A percentile compares a stretch with the other conserved stretches of the same genome.
Conservation (phyloP, 2,329 filamentous ascomycete species). For the Elsinoe fawcettii region DNA sequence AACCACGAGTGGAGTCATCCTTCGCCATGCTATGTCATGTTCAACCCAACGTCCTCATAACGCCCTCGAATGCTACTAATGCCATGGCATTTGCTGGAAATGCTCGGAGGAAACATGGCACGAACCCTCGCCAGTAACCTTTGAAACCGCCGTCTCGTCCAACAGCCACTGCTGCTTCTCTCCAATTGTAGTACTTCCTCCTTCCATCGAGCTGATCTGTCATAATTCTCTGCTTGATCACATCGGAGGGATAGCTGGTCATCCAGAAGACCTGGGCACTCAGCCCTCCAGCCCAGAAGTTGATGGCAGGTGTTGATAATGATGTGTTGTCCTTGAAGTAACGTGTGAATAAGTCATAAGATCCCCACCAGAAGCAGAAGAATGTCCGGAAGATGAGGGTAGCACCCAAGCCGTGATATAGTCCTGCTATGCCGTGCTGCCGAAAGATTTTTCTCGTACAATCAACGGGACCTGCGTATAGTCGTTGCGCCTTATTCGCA, state of each 20-base stretch:
- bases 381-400: slow-evolving; percentile 84
- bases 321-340: slow-evolving; percentile 58
- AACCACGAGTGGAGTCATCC: not conserved
- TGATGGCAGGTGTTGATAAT: slow-evolving; percentile 70
- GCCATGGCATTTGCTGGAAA: slow-evolving; percentile 96
- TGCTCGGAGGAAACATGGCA: slow-evolving; percentile 86
- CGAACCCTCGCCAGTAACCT: slow-evolving; percentile 86
- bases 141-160: slow-evolving; percentile 66
- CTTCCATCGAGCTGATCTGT: slow-evolving; percentile 81
- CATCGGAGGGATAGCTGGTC: slow-evolving; percentile 82
- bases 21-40: not conserved
- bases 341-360: slow-evolving; percentile 76
- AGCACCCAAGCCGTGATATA: slow-evolving; percentile 79
- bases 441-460: slow-evolving; percentile 60
- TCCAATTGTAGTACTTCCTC: slow-evolving; percentile 66
- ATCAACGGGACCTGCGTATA: slow-evolving; percentile 84
- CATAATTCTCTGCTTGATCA: slow-evolving; percentile 96
- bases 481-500: slow-evolving; percentile 63
- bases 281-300: slow-evolving; percentile 94
- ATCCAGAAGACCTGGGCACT: slow-evolving; percentile 94
- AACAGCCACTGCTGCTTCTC: slow-evolving; percentile 67
- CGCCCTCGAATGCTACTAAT: slow-evolving; percentile 83
- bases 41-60: slow-evolving; percentile 35
- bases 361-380: slow-evolving; percentile 99
- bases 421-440: slow-evolving; percentile 64